Evolutionary conservation across 768 basidiomycete genomes (phyloP), one percentile per base, ranked within the genome.

Genomic region (Holtermanniella nyarrowii): DNA sequence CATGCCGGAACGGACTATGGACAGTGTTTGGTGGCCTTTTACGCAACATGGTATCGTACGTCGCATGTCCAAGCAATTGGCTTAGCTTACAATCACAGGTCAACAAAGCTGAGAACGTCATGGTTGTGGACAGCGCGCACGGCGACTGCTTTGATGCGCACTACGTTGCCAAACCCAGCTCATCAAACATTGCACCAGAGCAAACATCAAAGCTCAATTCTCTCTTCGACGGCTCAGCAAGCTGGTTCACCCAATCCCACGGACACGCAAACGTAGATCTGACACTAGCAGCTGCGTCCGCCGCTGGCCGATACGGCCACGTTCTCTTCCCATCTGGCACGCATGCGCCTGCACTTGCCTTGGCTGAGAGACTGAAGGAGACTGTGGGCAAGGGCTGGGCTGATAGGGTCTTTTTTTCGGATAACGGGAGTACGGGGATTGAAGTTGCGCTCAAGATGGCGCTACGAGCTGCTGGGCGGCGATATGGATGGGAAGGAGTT

Each of bases 371-470:
- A 18, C 76, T 96, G 20, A 71, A 93, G 16, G 68, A 75, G 23
- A 64, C 68, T 0, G 89, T 91, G 3, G 93, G 93, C 0, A 78
- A 77, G 53, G 86, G 84, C 1, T 97, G 93, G 93, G 93, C 93
- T 1, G 78, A 80, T 5, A 80, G 88, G 18, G 93, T 81, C 2
- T 96, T 93, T 74, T 88, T 86, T 72, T 87, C 86, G 4, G 93
- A 97, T 65, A 85, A 97, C 58, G 93, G 93, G 13, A 88, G 88
- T 20, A 96, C 93, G 0, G 93, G 83, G 5, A 91, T 93, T 82
- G 93, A 96, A 68, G 84, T 93, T n/a, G 93, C 88, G 11, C 73
- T 97, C 53, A 97, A 97, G 72, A 96, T 97, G 93, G 93, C 88
- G 0, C 72, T 96, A 41, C 78, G 90, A 22, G 81, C 62, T 24